A percentile compares a stretch with the other conserved stretches of the same genome.
Conservation (phyloP, 495 filamentous ascomycete species). For the Cercophora sp. region DNA sequence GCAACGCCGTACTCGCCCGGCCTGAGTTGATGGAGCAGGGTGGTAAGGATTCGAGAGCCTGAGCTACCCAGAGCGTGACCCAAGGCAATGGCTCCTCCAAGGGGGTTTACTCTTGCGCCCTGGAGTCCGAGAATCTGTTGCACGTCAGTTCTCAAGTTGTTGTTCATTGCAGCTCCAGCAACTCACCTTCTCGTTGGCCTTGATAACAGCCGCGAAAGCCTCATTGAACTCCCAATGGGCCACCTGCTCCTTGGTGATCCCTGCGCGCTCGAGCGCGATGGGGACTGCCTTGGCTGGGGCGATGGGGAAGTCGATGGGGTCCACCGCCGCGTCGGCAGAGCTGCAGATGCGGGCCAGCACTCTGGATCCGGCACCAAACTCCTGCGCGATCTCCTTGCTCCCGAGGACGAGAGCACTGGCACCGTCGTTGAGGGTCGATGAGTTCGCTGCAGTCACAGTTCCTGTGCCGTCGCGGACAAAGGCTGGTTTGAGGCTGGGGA, state of each 20-base stretch:
- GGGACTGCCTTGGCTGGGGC: conserved; percentile 91
- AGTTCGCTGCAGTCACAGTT: conserved; percentile 91
- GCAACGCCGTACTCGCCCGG: conserved; percentile 90
- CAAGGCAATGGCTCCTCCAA: conserved; percentile 89
- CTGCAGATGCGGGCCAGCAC: conserved; percentile 82
- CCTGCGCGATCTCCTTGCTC: conserved; percentile 67
- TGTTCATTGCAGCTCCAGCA: background rate
- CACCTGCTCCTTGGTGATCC: conserved; percentile 83
- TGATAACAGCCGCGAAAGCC: conserved; percentile 93
- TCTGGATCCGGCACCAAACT: conserved; percentile 67
- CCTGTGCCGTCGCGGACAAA: conserved; percentile 80
- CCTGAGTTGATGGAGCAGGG: conserved; percentile 83
- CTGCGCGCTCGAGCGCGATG: conserved; percentile 80
- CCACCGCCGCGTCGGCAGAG: conserved; percentile 85
- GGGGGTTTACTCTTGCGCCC: conserved; percentile 72
- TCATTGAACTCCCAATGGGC: conserved; percentile 98
- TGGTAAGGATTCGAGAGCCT: conserved; percentile 86
- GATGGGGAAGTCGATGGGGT: conserved; percentile 92
- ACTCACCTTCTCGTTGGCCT: conserved; percentile 82
- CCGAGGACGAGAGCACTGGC: conserved; percentile 86
- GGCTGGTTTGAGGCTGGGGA: conserved; percentile 82
- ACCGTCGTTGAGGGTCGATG: conserved; percentile 89
- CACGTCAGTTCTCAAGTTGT: conserved; percentile 18
- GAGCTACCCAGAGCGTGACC: conserved; percentile 94
- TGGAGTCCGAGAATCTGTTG: conserved; percentile 72